A percentile compares a stretch with the other conserved stretches of the same genome.
phyloP scores from a whole-genome alignment of 2,329 filamentous ascomycete genomes.

The Arthrobotrys sphaeroides region DNA sequence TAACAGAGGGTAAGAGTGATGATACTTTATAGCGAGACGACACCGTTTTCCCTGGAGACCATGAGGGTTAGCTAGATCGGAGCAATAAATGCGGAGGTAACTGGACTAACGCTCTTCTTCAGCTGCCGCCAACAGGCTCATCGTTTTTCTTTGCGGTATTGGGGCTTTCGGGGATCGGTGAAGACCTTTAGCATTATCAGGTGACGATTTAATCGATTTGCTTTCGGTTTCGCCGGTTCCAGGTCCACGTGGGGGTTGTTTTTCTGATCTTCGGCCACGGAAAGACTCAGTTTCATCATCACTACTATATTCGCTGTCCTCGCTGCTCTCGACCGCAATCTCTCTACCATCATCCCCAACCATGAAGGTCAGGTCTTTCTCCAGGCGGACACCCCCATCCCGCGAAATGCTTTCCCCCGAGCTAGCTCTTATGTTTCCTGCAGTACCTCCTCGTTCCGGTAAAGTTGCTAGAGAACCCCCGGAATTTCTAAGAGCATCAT shows the following conservation, averaged over 20 bases:
- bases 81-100: constrained; percentile 55
- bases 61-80: not conserved
- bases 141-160: constrained; percentile 64
- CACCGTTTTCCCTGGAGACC: constrained; percentile 55
- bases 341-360: constrained; percentile 68
- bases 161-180: not conserved
- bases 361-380: constrained; percentile 73
- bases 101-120: constrained; percentile 79
- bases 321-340: constrained; percentile 72
- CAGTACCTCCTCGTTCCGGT: constrained; percentile 67
- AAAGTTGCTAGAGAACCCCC: constrained; percentile 72
- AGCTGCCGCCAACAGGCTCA: constrained; percentile 75
- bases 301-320: constrained; percentile 67
- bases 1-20: constrained; percentile 56
- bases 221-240: not conserved
- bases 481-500: constrained; percentile 73
- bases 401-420: constrained; percentile 63
- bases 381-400: constrained; percentile 68
- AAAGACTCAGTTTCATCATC: constrained; percentile 59
- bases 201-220: not conserved
- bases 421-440: constrained; percentile 59
- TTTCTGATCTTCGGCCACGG: constrained; percentile 42
- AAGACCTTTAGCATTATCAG: not conserved
- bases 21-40: constrained; percentile 56
- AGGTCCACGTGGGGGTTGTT: not conserved